Percentiles rank a stretch among this genome's conserved stretches.
Conservation (phyloP, 2,329 filamentous ascomycete species). For the Pseudocercospora musae region DNA sequence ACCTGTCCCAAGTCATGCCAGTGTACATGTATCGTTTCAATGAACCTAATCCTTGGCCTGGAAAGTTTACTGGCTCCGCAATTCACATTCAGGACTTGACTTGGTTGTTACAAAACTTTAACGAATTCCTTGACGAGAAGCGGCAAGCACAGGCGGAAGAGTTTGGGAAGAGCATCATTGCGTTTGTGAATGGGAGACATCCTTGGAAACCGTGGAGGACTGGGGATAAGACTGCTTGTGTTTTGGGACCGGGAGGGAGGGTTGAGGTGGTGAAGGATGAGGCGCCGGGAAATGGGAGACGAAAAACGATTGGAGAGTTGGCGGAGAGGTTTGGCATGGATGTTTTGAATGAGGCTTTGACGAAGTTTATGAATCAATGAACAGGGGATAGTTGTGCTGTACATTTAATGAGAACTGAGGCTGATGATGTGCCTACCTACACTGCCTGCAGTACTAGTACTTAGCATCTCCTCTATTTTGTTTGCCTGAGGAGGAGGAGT, state of each 20-base stretch:
- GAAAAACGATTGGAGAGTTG: conserved; percentile 4
- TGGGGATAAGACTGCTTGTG: neutral
- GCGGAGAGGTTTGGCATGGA: conserved; percentile 42
- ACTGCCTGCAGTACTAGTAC: neutral
- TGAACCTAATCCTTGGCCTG: conserved; percentile 48
- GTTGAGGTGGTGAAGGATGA: conserved; percentile 3
- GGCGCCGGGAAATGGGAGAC: conserved; percentile 25
- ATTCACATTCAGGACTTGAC: conserved; percentile 47
- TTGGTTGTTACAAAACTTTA: conserved; percentile 48
- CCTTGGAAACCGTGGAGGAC: conserved; percentile 3
- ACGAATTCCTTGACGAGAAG: conserved; percentile 36
- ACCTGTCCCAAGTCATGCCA: conserved; percentile 8
- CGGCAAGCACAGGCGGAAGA: conserved; percentile 33
- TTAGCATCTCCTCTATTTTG: too few relatives aligned
- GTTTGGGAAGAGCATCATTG: conserved; percentile 41
- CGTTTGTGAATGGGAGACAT: conserved; percentile 38
- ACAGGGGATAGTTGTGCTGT: too few relatives aligned
- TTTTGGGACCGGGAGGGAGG: conserved; percentile 4
- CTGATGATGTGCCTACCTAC: neutral
- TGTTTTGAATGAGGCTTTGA: conserved; percentile 11
- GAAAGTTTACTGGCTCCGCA: conserved; percentile 39
- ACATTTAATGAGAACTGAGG: too few relatives aligned
- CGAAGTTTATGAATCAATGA: conserved; percentile 4
- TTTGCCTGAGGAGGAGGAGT: too few relatives aligned
- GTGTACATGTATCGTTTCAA: conserved; percentile 47